Evolutionary conservation across 2,329 filamentous ascomycete genomes (phyloP), one percentile per base, ranked within the genome.

Genomic region (Helicocarpus griseus): DNA sequence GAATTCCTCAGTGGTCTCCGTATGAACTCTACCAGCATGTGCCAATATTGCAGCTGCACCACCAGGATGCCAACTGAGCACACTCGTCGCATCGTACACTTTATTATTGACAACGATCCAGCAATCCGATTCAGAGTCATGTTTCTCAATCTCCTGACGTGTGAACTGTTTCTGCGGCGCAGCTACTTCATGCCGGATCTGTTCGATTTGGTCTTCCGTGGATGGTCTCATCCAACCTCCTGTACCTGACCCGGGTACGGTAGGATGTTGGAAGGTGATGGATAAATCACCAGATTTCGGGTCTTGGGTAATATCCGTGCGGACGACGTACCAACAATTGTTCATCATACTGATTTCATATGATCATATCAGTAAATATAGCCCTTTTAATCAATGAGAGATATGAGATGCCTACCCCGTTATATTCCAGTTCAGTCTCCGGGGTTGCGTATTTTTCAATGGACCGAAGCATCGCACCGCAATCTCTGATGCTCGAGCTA

Each of bases 51-150:
- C 64, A 1, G 69, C 69, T 51, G 71, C 73, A 1, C 75, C 75
- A 6, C 74, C 74, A 5, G 74, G 75, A 64, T 77, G 75, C 74
- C 74, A 75, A 6, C 61, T 57, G 14, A 78, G 57, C 2, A 75
- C 71, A 44, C 65, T 69, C 3, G 75, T 77, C 0, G 67, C 70
- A 57, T 78, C 74, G 52, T 77, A 77, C 0, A 77, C 75, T 43
- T 75, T 77, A 5, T 68, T 70, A 51, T 77, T 72, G 3, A 79
- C 65, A 0, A 77, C 72, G n/a, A 79, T 68, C 76, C 76, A 79
- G 56, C 75, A 77, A 53, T 78, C 74, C 19, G 72, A 61, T 43
- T 73, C 68, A 4, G 57, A 69, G 29, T 70, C 65, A 54, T 79
- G 77, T 50, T 73, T 77, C 58, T 78, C 75, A 36, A 79, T 75